phyloP scores from a whole-genome alignment of 371 early-diverging fungal genomes.

The Saksenaea oblongispora region DNA sequence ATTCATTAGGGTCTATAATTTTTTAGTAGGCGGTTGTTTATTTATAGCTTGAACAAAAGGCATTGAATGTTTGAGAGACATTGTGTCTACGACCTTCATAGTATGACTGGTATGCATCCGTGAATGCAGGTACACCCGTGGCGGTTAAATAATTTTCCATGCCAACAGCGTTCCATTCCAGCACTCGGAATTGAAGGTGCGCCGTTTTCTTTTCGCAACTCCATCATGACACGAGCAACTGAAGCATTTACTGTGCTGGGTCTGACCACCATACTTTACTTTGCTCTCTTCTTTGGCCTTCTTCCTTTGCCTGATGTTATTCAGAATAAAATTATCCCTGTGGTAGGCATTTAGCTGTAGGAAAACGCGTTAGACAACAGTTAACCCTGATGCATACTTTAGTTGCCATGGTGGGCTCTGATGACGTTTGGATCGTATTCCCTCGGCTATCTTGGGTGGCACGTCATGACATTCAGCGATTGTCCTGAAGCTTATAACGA shows the following conservation, averaged over 20 bases:
- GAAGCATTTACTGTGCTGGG: constrained; percentile 54
- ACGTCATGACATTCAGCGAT: constrained; percentile 85
- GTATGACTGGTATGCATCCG: too few relatives aligned
- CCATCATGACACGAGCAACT: constrained; percentile 64
- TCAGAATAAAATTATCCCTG: constrained; percentile 60
- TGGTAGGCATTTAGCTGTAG: constrained; percentile 39
- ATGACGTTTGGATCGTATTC: constrained; percentile 86
- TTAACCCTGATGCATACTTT: neutral
- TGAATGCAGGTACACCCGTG: too few relatives aligned
- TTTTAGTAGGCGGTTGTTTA: too few relatives aligned
- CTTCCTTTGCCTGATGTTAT: constrained; percentile 58
- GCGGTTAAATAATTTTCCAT: too few relatives aligned
- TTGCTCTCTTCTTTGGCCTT: constrained; percentile 53
- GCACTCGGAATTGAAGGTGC: neutral
- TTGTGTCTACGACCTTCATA: too few relatives aligned
- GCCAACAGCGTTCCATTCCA: too few relatives aligned
- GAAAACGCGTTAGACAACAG: neutral
- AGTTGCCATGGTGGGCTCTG: constrained; percentile 84
- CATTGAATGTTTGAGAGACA: too few relatives aligned
- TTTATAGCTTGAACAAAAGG: too few relatives aligned
- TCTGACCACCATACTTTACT: constrained; percentile 44
- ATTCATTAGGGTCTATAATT: too few relatives aligned
- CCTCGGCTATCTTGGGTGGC: constrained; percentile 81
- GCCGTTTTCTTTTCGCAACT: neutral
- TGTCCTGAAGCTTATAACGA: constrained; percentile 87